These are phyloP conservation scores for Globisporangium okanoganense DNA, from an alignment of 352 stramenopile genomes.

Conservation along the genomic window DNA sequence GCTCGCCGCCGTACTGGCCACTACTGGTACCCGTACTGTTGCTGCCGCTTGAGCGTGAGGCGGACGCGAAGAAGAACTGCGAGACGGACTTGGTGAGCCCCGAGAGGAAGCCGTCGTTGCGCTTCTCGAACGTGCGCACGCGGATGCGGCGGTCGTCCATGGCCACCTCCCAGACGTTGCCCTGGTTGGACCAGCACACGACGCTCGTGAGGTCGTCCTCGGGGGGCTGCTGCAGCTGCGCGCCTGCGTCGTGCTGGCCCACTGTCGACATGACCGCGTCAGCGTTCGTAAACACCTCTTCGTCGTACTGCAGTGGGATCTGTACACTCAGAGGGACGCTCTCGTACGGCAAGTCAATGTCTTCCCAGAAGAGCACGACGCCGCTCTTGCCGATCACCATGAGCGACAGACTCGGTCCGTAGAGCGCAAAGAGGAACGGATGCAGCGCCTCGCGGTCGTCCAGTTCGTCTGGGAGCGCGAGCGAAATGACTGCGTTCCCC, in stretches of 20 bases:
- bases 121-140: slow-evolving; percentile 68
- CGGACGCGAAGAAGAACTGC: slow-evolving; percentile 71
- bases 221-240: slow-evolving; percentile 10
- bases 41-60: slow-evolving; percentile 23
- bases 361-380: slow-evolving; percentile 78
- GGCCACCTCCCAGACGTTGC: slow-evolving; percentile 75
- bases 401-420: slow-evolving; percentile 66
- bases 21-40: slow-evolving; percentile 5
- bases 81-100: slow-evolving; percentile 71
- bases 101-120: slow-evolving; percentile 58
- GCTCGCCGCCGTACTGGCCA: slow-evolving; percentile 15
- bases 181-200: slow-evolving; percentile 78
- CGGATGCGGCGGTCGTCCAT: slow-evolving; percentile 79
- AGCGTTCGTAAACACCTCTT: slow-evolving; percentile 44
- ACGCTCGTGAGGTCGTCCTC: slow-evolving; percentile 43
- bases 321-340: slow-evolving; percentile 74
- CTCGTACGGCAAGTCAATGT: slow-evolving; percentile 75
- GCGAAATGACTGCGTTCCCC: slow-evolving; percentile 39
- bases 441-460: slow-evolving; percentile 39
- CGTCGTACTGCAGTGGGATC: slow-evolving; percentile 54
- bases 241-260: slow-evolving; percentile 8
- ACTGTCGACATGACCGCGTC: slow-evolving; percentile 27
- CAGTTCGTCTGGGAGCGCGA: slow-evolving; percentile 57
- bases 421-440: slow-evolving; percentile 64
- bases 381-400: slow-evolving; percentile 60